Percentiles rank a stretch among this genome's conserved stretches.
Evolutionary conservation across 495 filamentous ascomycete genomes (phyloP).

Genomic region (Penicillium daleae): DNA sequence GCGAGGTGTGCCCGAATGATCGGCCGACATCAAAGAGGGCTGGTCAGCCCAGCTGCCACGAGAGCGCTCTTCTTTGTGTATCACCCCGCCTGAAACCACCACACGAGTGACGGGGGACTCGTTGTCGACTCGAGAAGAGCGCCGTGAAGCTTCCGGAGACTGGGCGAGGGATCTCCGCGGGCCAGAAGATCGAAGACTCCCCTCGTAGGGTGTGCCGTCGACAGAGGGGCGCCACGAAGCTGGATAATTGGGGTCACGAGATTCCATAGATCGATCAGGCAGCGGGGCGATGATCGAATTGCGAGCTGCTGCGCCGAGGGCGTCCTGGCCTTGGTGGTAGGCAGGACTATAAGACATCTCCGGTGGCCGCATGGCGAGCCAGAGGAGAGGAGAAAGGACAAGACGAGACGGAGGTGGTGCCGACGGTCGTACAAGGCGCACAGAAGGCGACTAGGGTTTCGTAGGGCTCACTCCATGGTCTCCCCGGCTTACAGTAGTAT

Average conservation of each 20-base stretch:
- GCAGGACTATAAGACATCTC: constrained; percentile 50
- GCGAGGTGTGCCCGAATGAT: constrained; percentile 36
- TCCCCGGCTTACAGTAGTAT: constrained; percentile 34
- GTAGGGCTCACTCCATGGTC: constrained; percentile 45
- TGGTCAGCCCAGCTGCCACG: constrained; percentile 44
- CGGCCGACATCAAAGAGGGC: constrained; percentile 47
- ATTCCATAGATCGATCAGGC: constrained; percentile 28
- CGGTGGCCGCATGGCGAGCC: constrained; percentile 40
- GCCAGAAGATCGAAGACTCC: constrained; percentile 24
- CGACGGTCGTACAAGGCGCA: constrained; percentile 44
- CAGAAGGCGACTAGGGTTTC: constrained; percentile 36
- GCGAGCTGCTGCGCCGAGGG: constrained; percentile 29
- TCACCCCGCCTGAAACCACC: constrained; percentile 34
- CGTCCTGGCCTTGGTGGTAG: constrained; percentile 40
- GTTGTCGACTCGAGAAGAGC: constrained; percentile 24
- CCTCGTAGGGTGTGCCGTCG: constrained; percentile 16
- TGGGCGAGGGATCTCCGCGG: constrained; percentile 24
- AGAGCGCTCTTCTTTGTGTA: constrained; percentile 40
- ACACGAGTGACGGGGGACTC: constrained; percentile 31
- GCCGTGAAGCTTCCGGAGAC: constrained; percentile 24
- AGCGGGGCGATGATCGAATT: constrained; percentile 27
- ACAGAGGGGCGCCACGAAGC: constrained; percentile 19
- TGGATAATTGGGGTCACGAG: constrained; percentile 17
- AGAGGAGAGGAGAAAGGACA: constrained; percentile 16
- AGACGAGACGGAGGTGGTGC: constrained; percentile 22